A percentile compares a stretch with the other conserved stretches of the same genome.
Evolutionary conservation across 768 basidiomycete species (phyloP).

Genomic region (Amanita pseudoporphyria): DNA sequence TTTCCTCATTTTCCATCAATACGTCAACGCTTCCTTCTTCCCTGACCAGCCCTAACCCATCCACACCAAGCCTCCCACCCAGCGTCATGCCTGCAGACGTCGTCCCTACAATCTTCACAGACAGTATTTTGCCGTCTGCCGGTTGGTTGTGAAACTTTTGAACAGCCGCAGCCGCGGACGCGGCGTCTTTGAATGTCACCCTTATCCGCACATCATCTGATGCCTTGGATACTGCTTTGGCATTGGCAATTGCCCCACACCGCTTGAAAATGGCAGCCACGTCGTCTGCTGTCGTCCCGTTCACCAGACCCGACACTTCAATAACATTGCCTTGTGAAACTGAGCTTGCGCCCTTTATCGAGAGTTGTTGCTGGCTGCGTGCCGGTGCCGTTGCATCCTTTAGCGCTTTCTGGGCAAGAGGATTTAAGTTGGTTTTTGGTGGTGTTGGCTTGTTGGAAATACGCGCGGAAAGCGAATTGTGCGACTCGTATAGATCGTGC

Average conservation of each 20-base stretch:
- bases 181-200: constrained; percentile 58
- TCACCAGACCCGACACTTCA: constrained; percentile 62
- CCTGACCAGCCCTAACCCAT: constrained; percentile 43
- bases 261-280: constrained; percentile 81
- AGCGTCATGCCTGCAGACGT: constrained; percentile 42
- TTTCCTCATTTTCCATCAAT: constrained; percentile 42
- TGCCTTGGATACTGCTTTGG: constrained; percentile 26
- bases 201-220: constrained; percentile 44
- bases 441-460: constrained; percentile 32
- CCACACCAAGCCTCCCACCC: constrained; percentile 48
- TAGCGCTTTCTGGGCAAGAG: constrained; percentile 51
- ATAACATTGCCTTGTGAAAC: constrained; percentile 53
- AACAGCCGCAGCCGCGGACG: constrained; percentile 58
- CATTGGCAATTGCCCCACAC: constrained; percentile 55
- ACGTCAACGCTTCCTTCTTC: constrained; percentile 49
- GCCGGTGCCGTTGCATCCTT: constrained; percentile 41
- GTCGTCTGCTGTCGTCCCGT: constrained; percentile 74
- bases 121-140: constrained; percentile 71
- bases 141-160: constrained; percentile 70
- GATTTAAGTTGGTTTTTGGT: constrained; percentile 42
- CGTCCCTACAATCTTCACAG: constrained; percentile 51
- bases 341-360: constrained; percentile 60
- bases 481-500: constrained; percentile 59
- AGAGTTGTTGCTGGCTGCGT: constrained; percentile 27
- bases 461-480: constrained; percentile 54